A percentile compares a stretch with the other conserved stretches of the same genome.
Conservation (phyloP, 2,329 filamentous ascomycete species). For the Zymoseptoria brevis region DNA sequence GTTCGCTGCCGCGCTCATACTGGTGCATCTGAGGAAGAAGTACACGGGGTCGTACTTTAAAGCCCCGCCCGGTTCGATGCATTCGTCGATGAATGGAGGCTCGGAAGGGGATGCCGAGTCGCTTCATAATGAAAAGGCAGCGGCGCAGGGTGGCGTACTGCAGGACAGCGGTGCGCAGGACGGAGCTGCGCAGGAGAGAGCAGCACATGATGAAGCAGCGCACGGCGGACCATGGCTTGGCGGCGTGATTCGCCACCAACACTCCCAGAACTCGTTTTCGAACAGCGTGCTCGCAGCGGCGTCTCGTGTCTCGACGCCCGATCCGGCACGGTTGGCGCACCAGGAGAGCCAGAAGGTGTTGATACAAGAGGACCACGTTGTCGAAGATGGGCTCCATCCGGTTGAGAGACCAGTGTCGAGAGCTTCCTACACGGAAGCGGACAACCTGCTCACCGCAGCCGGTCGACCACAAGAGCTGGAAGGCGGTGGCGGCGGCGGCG, state of each 20-base stretch:
- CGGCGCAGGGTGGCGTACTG: too few species aligned
- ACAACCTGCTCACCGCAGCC: not conserved
- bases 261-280: not conserved
- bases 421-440: not conserved
- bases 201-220: not conserved
- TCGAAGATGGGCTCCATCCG: not conserved
- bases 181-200: not conserved
- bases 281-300: not conserved
- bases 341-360: not conserved
- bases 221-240: not conserved
- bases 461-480: not conserved
- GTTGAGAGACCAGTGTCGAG: not conserved
- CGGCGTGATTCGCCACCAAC: not conserved
- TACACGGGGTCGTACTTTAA: slow-evolving; percentile 8
- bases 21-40: slow-evolving; percentile 5
- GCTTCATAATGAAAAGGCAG: not conserved
- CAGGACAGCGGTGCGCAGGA: too few species aligned
- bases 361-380: not conserved
- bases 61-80: slow-evolving; percentile 1
- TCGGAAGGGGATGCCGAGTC: not conserved
- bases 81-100: not conserved
- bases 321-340: not conserved
- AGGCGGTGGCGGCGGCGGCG: not conserved
- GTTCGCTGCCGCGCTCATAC: not conserved
- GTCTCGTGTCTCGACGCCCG: not conserved